A percentile compares a stretch with the other conserved stretches of the same genome.
These are phyloP conservation scores for Urochloa ruziziensis DNA, from an alignment of 176 grass and related monocot species.

Conservation along the genomic window DNA sequence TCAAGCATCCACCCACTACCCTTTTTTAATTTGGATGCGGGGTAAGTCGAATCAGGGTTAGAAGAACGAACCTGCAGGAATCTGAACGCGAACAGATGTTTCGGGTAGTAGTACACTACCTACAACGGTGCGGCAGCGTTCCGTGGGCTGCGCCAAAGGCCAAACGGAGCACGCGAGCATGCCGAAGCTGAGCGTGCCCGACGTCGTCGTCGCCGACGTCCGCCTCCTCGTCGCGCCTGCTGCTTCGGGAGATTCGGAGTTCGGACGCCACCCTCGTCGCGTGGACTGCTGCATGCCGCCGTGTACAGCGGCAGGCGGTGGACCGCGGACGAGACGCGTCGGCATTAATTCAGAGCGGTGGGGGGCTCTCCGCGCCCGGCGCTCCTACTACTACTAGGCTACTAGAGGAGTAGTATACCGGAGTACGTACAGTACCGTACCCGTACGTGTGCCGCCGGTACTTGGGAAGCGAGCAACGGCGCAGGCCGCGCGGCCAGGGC, in stretches of 20 bases:
- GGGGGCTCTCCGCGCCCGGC: constrained; percentile 10
- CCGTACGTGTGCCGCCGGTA: too few species aligned
- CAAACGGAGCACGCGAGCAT: neutral
- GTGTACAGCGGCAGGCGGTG: neutral
- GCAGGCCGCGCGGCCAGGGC: neutral
- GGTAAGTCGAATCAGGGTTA: too few species aligned
- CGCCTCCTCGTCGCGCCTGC: neutral
- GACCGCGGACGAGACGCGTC: neutral
- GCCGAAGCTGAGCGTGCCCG: neutral
- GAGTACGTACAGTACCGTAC: too few species aligned
- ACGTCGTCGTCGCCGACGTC: constrained; percentile 14
- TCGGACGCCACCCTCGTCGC: neutral
- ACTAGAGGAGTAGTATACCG: too few species aligned
- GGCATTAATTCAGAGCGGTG: neutral
- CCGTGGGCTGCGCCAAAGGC: neutral
- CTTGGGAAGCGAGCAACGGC: too few species aligned
- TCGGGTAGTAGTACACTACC: neutral
- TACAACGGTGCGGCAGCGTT: neutral
- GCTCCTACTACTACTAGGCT: too few species aligned
- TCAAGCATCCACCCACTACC: too few species aligned
- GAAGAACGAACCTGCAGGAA: too few species aligned
- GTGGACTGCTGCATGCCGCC: neutral
- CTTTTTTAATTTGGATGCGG: too few species aligned
- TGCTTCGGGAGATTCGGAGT: too few species aligned
- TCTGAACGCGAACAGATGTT: neutral